Conservation (phyloP, 2,329 filamentous ascomycete species). For the Pestalotiopsis sp. region DNA sequence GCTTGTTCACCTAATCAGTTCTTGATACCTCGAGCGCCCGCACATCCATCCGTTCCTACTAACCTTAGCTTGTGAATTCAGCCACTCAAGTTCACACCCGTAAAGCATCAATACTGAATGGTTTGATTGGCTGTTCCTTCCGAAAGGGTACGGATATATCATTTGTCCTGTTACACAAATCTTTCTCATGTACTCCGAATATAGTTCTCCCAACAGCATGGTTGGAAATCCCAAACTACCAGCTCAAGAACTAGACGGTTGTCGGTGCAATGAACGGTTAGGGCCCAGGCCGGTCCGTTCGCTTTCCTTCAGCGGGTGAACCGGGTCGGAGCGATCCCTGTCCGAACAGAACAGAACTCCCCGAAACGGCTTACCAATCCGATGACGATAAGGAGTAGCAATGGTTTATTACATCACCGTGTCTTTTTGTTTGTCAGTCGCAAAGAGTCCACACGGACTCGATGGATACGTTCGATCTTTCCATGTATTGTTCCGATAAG, state of each 20-base stretch:
- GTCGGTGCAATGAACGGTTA: neutral
- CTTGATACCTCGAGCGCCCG: too few relatives aligned
- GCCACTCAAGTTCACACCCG: too few relatives aligned
- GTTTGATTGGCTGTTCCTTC: too few relatives aligned
- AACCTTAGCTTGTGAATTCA: too few relatives aligned
- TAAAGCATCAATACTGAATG: too few relatives aligned
- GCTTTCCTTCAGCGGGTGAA: neutral
- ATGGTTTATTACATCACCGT: neutral
- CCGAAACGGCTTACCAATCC: conserved; percentile 13
- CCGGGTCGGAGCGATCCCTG: conserved; percentile 2
- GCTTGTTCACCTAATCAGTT: too few relatives aligned
- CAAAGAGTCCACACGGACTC: neutral
- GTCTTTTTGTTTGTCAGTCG: neutral
- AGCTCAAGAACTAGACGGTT: neutral
- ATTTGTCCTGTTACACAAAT: too few relatives aligned
- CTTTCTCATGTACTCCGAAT: too few relatives aligned
- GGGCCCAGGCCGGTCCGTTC: neutral
- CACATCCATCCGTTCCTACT: too few relatives aligned
- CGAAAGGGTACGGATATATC: too few relatives aligned
- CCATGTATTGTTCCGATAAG: neutral
- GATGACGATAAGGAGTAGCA: conserved; percentile 6
- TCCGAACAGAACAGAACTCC: neutral
- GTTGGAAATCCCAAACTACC: neutral
- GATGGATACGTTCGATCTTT: neutral
- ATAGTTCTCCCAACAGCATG: neutral